Evolutionary conservation across 805 yeast species (phyloP).

Genomic region (Ogataea thermomethanolica): DNA sequence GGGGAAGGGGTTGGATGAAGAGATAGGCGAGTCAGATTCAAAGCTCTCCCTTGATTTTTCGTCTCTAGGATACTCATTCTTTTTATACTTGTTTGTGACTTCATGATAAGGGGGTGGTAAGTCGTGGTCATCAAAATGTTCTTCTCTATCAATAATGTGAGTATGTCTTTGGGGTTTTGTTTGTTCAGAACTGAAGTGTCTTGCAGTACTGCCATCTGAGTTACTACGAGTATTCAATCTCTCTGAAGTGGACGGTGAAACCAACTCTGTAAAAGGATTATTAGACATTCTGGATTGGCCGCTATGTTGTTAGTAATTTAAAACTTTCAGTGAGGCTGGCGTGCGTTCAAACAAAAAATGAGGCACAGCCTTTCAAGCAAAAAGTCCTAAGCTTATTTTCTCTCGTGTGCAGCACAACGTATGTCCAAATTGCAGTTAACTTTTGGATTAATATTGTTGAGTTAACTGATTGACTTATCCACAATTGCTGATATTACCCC

Average conservation of each 20-base stretch:
- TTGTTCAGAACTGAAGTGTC: constrained; percentile 29
- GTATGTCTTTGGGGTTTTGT: neutral
- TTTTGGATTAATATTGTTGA: no score
- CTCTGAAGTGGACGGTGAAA: constrained; percentile 37
- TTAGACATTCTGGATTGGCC: constrained; percentile 33
- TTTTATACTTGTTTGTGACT: constrained; percentile 45
- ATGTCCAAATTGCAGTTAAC: no score
- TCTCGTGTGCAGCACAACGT: neutral
- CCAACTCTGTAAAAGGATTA: constrained; percentile 52
- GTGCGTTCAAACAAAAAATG: neutral
- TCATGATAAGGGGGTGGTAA: constrained; percentile 70
- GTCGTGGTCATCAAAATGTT: constrained; percentile 26
- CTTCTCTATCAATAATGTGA: constrained; percentile 26
- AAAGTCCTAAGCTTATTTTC: neutral
- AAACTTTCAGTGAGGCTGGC: neutral
- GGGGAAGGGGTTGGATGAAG: constrained; percentile 29
- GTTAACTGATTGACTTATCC: no score
- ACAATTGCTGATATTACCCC: no score
- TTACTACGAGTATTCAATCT: constrained; percentile 27
- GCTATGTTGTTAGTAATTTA: constrained; percentile 7
- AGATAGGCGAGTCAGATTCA: constrained; percentile 11
- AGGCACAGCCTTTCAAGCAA: neutral
- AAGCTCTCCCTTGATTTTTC: constrained; percentile 33
- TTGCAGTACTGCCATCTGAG: constrained; percentile 19
- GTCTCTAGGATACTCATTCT: constrained; percentile 51